Percentiles rank a stretch among this genome's conserved stretches.
Conservation (phyloP, 2,329 filamentous ascomycete genomes). For the Cercospora sesami region DNA sequence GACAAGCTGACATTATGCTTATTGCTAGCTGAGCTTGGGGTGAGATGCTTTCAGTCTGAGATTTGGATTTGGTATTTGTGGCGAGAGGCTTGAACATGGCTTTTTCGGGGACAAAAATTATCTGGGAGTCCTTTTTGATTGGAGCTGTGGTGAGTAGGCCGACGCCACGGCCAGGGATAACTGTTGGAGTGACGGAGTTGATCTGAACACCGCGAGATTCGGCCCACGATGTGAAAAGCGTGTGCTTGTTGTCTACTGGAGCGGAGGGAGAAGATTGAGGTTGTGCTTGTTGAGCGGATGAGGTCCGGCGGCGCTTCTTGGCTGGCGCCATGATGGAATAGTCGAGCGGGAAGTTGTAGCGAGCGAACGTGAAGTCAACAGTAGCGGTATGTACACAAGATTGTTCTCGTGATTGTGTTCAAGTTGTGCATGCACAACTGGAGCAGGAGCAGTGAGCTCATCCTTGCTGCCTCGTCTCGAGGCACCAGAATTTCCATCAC, state of each 20-base stretch:
- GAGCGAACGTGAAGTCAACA: background rate
- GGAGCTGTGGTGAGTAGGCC: slow-evolving; percentile 71
- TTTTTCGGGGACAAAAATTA: slow-evolving; percentile 65
- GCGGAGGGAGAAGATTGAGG: background rate
- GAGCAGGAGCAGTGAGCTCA: background rate
- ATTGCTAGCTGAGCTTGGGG: slow-evolving; percentile 69
- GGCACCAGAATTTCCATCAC: slow-evolving; percentile 6
- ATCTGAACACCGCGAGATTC: slow-evolving; percentile 63
- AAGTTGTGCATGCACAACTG: background rate
- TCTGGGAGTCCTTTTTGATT: slow-evolving; percentile 60
- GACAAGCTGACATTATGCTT: slow-evolving; percentile 27
- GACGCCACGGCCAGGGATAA: slow-evolving; percentile 70
- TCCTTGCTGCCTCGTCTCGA: slow-evolving; percentile 15
- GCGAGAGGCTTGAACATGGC: slow-evolving; percentile 60
- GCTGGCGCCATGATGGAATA: slow-evolving; percentile 2
- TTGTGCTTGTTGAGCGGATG: background rate
- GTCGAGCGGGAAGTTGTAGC: background rate
- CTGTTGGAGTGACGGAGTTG: slow-evolving; percentile 65
- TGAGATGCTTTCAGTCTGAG: slow-evolving; percentile 23
- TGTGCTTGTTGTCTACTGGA: slow-evolving; percentile 40
- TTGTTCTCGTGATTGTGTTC: background rate
- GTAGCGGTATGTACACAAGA: background rate
- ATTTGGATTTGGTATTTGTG: slow-evolving; percentile 25
- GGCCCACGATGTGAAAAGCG: slow-evolving; percentile 69
- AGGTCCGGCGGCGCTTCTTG: slow-evolving; percentile 14